Evolutionary conservation across 108 stramenopile species (phyloP).

Genomic region (Cyclostephanos tholiformis): DNA sequence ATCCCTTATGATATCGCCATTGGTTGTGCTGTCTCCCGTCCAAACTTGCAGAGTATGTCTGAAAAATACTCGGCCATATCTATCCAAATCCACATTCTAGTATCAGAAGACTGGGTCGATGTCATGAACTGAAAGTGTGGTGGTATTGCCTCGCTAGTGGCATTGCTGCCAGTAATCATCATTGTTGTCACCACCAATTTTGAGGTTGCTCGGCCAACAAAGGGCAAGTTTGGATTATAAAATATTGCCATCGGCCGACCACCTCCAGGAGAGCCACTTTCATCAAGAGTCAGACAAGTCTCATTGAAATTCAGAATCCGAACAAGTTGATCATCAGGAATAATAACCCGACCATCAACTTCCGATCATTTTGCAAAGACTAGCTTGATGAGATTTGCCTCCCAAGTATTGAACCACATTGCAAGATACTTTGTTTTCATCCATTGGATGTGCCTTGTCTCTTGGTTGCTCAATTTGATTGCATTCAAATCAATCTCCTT

Average conservation of each 20-base stretch:
- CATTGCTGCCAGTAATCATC: constrained; percentile 27
- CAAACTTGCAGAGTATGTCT: constrained; percentile 24
- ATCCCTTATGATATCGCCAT: constrained; percentile 8
- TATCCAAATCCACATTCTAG: constrained; percentile 4
- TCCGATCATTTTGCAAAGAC: too few species aligned
- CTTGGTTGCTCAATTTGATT: not conserved
- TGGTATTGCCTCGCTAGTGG: too few species aligned
- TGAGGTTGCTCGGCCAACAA: constrained; percentile 8
- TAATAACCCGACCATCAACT: too few species aligned
- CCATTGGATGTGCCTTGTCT: too few species aligned
- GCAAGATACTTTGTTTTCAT: too few species aligned
- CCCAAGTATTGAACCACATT: too few species aligned
- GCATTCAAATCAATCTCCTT: not conserved
- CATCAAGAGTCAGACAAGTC: constrained; percentile 24
- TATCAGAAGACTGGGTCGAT: constrained; percentile 16
- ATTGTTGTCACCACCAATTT: constrained; percentile 7
- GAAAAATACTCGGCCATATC: too few species aligned
- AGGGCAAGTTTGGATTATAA: constrained; percentile 16
- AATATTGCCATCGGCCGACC: constrained; percentile 20
- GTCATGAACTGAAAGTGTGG: constrained; percentile 24
- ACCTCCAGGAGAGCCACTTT: constrained; percentile 18
- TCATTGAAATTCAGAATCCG: constrained; percentile 18
- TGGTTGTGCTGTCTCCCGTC: not conserved
- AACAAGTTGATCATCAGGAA: too few species aligned
- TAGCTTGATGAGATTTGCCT: too few species aligned